phyloP scores from a whole-genome alignment of 345 rosid genomes.

The Eucalyptus cladocalyx region DNA sequence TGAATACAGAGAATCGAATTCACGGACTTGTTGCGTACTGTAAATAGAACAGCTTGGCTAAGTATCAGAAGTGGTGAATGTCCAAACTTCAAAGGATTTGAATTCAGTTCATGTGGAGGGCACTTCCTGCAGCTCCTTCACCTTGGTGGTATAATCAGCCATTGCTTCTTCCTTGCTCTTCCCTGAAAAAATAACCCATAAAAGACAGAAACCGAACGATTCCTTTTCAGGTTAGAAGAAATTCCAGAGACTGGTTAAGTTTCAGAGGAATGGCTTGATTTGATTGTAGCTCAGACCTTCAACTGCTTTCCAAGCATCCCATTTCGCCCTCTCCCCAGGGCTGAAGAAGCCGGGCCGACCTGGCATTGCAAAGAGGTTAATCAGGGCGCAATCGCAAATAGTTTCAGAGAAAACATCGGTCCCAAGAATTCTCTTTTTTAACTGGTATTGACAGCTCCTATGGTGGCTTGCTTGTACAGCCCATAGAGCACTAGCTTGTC shows the following conservation, averaged over 20 bases:
- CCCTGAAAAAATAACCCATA: background rate
- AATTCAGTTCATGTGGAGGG: background rate
- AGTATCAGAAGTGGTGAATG: background rate
- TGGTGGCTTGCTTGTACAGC: slow-evolving; percentile 18
- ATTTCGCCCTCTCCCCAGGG: slow-evolving; percentile 12
- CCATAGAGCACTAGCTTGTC: slow-evolving; percentile 16
- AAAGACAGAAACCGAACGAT: background rate
- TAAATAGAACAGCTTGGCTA: background rate
- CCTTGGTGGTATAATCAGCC: slow-evolving; percentile 11
- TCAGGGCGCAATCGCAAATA: background rate
- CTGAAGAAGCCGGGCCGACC: slow-evolving; percentile 10
- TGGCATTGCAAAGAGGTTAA: background rate
- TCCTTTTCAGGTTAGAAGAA: background rate
- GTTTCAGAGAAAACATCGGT: background rate
- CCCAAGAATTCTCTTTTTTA: background rate
- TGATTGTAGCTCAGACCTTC: background rate
- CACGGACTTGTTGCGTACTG: background rate
- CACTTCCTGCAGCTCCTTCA: slow-evolving; percentile 8
- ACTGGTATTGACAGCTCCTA: slow-evolving; percentile 7
- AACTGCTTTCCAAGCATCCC: slow-evolving; percentile 27
- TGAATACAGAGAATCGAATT: background rate
- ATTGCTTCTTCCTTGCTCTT: slow-evolving; percentile 18
- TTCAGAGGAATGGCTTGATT: background rate
- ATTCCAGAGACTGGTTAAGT: background rate
- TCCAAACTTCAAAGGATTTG: background rate